Percentiles rank a stretch among this genome's conserved stretches.
phyloP scores from a whole-genome alignment of 192 early-diverging fungal species.

The Pilaira anomala region DNA sequence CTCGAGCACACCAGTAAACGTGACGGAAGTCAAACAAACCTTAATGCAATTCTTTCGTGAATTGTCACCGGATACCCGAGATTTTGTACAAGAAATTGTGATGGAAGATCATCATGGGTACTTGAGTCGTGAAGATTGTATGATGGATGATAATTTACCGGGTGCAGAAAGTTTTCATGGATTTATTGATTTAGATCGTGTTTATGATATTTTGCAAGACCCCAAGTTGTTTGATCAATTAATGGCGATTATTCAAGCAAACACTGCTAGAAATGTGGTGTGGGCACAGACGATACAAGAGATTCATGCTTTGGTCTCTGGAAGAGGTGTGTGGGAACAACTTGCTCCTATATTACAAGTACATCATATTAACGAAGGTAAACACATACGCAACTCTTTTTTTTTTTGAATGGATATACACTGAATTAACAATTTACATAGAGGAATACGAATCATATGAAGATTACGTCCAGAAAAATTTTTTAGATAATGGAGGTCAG shows the following conservation, averaged over 20 bases:
- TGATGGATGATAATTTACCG: too few species aligned
- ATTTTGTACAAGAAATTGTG: constrained; percentile 1
- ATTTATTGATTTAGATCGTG: constrained; percentile 6
- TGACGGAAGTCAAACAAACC: not conserved
- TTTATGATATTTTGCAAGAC: not conserved
- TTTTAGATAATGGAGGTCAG: constrained; percentile 28
- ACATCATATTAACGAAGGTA: not conserved
- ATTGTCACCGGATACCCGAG: not conserved
- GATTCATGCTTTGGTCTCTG: not conserved
- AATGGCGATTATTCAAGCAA: constrained; percentile 12
- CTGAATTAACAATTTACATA: not conserved
- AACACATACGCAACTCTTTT: not conserved
- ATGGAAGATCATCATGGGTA: not conserved
- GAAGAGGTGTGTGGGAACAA: not conserved
- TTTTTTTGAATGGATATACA: not conserved
- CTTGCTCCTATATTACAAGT: not conserved
- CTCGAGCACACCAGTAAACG: not conserved
- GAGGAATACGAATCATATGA: constrained; percentile 26
- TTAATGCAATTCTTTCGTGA: not conserved
- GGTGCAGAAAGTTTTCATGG: not conserved
- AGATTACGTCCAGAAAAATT: constrained; percentile 32
- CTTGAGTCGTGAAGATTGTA: not conserved
- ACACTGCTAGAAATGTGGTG: not conserved
- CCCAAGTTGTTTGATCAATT: constrained; percentile 5
- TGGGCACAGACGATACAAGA: constrained; percentile 2